These are phyloP conservation scores for Trametes meyenii DNA, from an alignment of 768 basidiomycete species.

Conservation along the genomic window DNA sequence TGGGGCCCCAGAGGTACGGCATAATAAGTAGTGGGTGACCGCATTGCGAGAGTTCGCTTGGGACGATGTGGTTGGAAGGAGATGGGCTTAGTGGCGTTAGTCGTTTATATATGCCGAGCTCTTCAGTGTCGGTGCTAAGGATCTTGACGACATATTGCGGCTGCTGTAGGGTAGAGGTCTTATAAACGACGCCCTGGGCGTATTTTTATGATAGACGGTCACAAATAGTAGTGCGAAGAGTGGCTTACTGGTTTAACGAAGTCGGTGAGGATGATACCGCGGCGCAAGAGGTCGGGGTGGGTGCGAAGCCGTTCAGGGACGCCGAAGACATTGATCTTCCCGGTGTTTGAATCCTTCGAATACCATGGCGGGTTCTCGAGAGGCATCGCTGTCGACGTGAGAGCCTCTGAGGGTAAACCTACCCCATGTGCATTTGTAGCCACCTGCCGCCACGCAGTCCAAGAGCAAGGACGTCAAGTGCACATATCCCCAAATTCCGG, in stretches of 20 bases:
- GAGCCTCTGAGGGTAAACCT: too few species aligned
- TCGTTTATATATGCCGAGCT: conserved; percentile 1
- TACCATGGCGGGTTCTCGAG: conserved; percentile 1
- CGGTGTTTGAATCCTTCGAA: not conserved
- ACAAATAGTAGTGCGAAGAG: not conserved
- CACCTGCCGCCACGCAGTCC: too few species aligned
- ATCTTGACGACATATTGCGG: not conserved
- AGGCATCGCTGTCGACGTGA: not conserved
- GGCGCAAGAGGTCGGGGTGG: not conserved
- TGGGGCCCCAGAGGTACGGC: not conserved
- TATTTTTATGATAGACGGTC: not conserved
- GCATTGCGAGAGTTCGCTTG: not conserved
- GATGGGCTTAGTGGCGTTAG: not conserved
- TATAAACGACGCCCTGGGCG: conserved; percentile 1
- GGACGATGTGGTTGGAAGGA: not conserved
- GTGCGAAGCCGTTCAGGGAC: not conserved
- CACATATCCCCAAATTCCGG: too few species aligned
- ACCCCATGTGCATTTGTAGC: too few species aligned
- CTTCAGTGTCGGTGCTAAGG: not conserved
- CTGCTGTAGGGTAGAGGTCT: not conserved
- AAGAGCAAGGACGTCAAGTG: too few species aligned
- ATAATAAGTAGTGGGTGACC: conserved; percentile 4
- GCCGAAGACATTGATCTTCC: not conserved
- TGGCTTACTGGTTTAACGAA: not conserved
- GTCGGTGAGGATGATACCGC: not conserved